phyloP scores from a whole-genome alignment of 1,139 yeast species.

The Debaryomyces coudertii region DNA sequence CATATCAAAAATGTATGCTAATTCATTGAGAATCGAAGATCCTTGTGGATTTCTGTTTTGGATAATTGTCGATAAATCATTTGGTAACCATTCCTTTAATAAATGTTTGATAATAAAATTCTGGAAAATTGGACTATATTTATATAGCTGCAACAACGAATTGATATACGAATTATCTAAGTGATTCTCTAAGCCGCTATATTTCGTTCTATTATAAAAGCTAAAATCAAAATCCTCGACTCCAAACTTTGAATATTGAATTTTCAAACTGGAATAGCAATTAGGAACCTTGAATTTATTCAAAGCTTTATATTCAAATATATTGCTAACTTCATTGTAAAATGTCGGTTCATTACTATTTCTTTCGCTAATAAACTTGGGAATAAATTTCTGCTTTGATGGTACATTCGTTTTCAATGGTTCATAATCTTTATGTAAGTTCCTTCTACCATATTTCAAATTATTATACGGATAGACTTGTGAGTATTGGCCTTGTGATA shows the following conservation, averaged over 20 bases:
- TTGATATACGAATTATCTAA: conserved; percentile 82
- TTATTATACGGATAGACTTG: conserved; percentile 52
- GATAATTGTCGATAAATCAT: conserved; percentile 32
- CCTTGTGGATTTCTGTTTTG: conserved; percentile 41
- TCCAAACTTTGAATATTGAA: conserved; percentile 87
- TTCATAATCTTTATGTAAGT: conserved; percentile 51
- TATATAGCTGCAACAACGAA: conserved; percentile 77
- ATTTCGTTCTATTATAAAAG: conserved; percentile 73
- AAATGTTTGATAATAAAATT: conserved; percentile 62
- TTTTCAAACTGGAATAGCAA: conserved; percentile 73
- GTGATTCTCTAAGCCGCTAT: conserved; percentile 89
- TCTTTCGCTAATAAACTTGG: conserved; percentile 77
- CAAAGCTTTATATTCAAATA: conserved; percentile 31
- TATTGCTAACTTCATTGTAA: conserved; percentile 22
- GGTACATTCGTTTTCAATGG: conserved; percentile 36
- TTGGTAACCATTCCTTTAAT: conserved; percentile 60
- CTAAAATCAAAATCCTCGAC: conserved; percentile 92
- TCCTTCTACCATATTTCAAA: conserved; percentile 56
- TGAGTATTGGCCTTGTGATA: conserved; percentile 25
- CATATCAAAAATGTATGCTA: conserved; percentile 93
- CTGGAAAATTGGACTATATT: conserved; percentile 74
- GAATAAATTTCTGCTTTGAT: conserved; percentile 33
- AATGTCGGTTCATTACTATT: conserved; percentile 21
- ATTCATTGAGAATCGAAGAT: conserved; percentile 68
- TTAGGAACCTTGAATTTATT: conserved; percentile 54